Percentiles rank a stretch among this genome's conserved stretches.
phyloP scores from a whole-genome alignment of 176 grass and related monocot genomes.

The Lolium rigidum region DNA sequence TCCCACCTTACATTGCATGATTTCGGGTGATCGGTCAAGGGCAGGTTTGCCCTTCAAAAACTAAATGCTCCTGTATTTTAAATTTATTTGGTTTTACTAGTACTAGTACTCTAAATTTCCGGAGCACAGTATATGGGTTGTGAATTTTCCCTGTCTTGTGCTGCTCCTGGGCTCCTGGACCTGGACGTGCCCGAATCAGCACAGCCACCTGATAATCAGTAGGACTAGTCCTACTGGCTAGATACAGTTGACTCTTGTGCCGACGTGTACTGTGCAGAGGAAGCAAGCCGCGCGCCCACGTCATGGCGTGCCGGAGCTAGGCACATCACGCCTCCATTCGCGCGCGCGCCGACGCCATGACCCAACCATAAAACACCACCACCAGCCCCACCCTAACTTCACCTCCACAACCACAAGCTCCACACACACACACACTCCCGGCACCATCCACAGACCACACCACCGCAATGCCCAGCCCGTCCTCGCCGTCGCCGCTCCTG shows the following conservation, averaged over 20 bases:
- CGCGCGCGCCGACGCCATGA: conserved; percentile 14
- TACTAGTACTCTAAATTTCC: no score
- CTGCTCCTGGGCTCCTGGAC: no score
- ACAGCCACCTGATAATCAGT: neutral
- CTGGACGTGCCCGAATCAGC: neutral
- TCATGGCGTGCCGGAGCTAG: neutral
- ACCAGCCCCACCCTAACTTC: neutral
- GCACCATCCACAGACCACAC: neutral
- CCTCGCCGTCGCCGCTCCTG: conserved; percentile 14
- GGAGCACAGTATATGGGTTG: neutral
- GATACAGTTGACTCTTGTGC: neutral
- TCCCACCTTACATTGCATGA: neutral
- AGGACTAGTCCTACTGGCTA: neutral
- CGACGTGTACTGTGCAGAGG: conserved; percentile 2
- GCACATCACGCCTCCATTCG: neutral
- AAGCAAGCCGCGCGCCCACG: neutral
- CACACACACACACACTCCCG: neutral
- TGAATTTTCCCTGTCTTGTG: neutral
- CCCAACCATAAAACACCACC: conserved; percentile 48
- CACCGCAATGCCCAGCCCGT: conserved; percentile 41
- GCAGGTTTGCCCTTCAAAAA: neutral
- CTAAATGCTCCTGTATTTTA: neutral
- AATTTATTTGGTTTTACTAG: neutral
- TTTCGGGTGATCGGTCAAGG: neutral
- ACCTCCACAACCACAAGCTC: neutral